A percentile compares a stretch with the other conserved stretches of the same genome.
Evolutionary conservation across 495 filamentous ascomycete species (phyloP).

Genomic region (Penicillium riverlandense): DNA sequence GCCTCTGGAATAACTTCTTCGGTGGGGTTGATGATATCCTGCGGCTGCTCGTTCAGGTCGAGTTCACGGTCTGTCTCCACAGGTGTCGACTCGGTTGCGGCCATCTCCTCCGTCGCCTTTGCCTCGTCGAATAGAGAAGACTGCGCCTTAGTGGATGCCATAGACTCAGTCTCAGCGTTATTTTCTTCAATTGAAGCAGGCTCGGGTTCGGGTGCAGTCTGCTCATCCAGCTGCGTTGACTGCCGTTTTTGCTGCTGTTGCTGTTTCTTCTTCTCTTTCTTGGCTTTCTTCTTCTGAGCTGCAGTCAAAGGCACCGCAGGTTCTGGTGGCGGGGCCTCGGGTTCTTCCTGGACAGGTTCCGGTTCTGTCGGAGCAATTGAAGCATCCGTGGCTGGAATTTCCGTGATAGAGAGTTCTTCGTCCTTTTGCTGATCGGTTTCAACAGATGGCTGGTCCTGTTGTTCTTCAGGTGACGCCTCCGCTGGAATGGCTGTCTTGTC

Average conservation of each 20-base stretch:
- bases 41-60: no score
- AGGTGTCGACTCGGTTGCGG: no score
- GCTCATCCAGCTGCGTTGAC: conserved; percentile 5
- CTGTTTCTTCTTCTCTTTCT: conserved; percentile 5
- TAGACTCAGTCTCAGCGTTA: background rate
- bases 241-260: conserved; percentile 4
- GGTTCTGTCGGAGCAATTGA: background rate
- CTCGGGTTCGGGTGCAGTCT: background rate
- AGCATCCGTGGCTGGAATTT: background rate
- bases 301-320: background rate
- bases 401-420: background rate
- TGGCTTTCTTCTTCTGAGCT: conserved; percentile 12
- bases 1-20: no score
- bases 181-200: background rate
- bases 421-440: conserved; percentile 10
- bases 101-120: no score
- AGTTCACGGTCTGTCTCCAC: no score
- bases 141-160: background rate
- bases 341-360: background rate
- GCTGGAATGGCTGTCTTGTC: background rate
- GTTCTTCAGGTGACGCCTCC: background rate
- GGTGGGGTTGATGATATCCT: no score
- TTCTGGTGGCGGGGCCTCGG: background rate
- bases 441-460: background rate
- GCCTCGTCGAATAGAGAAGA: no score